Evolutionary conservation across 257 asterid species (phyloP).

Genomic region (Rehmannia glutinosa): DNA sequence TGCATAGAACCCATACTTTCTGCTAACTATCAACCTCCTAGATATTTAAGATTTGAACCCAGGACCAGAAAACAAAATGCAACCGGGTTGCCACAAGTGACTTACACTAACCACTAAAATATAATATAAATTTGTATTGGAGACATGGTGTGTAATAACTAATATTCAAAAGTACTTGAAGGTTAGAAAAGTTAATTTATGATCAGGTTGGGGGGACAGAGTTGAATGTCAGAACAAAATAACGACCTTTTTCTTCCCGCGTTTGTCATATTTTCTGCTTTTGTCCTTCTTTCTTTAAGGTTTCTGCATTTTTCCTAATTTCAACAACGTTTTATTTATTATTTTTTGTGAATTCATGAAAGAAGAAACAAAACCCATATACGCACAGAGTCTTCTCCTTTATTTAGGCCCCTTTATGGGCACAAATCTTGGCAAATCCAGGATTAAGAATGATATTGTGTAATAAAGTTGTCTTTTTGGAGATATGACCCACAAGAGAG

Average conservation of each 20-base stretch:
- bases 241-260: slow-evolving; percentile 38
- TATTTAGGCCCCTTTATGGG: slow-evolving; percentile 35
- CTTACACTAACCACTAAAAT: no score
- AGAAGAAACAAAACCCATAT: slow-evolving; percentile 29
- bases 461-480: slow-evolving; percentile 14
- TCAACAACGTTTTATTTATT: not conserved
- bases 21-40: no score
- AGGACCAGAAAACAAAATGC: no score
- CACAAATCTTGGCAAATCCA: slow-evolving; percentile 22
- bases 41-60: no score
- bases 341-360: slow-evolving; percentile 24
- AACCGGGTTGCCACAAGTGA: no score
- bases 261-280: slow-evolving; percentile 27
- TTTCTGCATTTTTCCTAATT: slow-evolving; percentile 1
- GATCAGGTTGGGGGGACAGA: slow-evolving; percentile 26
- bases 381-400: slow-evolving; percentile 23
- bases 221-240: slow-evolving; percentile 36
- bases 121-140: no score
- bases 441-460: slow-evolving; percentile 5
- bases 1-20: no score
- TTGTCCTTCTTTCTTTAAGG: not conserved
- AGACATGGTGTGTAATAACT: not conserved
- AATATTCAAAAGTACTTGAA: slow-evolving; percentile 13
- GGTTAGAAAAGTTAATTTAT: slow-evolving; percentile 8
- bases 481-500: slow-evolving; percentile 60